phyloP scores from a whole-genome alignment of 768 basidiomycete genomes.

The Agaricus subrufescens region DNA sequence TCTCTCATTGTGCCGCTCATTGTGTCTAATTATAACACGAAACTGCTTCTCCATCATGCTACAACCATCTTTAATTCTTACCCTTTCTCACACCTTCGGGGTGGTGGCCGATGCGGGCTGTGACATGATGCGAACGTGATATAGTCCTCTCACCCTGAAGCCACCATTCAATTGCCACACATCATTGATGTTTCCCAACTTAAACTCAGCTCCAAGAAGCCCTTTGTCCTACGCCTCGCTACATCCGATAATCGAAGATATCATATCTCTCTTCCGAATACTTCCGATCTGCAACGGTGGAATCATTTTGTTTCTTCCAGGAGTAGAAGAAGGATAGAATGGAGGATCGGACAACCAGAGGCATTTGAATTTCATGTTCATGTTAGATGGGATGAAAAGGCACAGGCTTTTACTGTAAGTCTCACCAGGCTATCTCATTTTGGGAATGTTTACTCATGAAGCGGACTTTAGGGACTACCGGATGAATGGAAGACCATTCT shows the following conservation, averaged over 20 bases:
- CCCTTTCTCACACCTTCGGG: too few species aligned
- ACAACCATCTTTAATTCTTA: neutral
- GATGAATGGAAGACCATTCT: constrained; percentile 11
- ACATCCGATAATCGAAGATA: constrained; percentile 8
- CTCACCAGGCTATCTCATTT: neutral
- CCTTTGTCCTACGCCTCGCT: constrained; percentile 8
- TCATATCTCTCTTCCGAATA: constrained; percentile 10
- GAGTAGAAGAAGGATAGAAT: neutral
- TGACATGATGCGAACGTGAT: neutral
- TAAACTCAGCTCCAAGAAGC: constrained; percentile 6
- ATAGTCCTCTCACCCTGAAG: constrained; percentile 9
- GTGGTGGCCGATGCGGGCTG: neutral
- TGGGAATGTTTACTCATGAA: neutral
- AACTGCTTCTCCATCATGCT: neutral
- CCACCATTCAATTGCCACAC: constrained; percentile 6
- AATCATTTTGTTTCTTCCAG: constrained; percentile 2
- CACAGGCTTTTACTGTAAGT: constrained; percentile 7
- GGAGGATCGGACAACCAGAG: constrained; percentile 3
- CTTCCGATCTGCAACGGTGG: constrained; percentile 8
- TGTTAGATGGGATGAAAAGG: constrained; percentile 6
- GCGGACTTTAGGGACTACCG: constrained; percentile 6
- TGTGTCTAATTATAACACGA: neutral
- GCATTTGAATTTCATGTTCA: constrained; percentile 11
- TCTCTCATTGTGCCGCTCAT: neutral
- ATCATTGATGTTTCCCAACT: constrained; percentile 13